phyloP scores from a whole-genome alignment of 768 basidiomycete genomes.

The Trichaptum fuscoviolaceum region DNA sequence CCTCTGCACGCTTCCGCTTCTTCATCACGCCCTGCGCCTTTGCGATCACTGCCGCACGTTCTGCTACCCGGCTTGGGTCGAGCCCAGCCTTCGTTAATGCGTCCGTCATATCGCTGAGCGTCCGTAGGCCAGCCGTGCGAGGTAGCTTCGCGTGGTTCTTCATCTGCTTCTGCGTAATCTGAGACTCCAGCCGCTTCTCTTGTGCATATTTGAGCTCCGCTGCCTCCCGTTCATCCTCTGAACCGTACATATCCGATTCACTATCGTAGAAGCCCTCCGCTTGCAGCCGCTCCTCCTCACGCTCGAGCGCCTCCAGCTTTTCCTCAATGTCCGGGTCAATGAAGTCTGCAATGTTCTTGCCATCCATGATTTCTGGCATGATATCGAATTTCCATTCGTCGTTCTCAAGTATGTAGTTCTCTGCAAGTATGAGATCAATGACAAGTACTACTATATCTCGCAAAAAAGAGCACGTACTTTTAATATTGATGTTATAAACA shows the following conservation, averaged over 20 bases:
- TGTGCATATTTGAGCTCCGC: constrained; percentile 54
- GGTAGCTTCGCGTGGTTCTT: constrained; percentile 69
- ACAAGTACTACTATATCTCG: neutral
- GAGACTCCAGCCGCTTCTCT: constrained; percentile 49
- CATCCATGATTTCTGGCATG: constrained; percentile 98
- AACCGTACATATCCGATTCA: constrained; percentile 64
- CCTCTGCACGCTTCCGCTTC: constrained; percentile 58
- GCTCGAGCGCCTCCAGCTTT: constrained; percentile 94
- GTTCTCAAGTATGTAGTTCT: constrained; percentile 84
- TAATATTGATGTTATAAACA: constrained; percentile 86
- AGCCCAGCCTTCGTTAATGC: constrained; percentile 85
- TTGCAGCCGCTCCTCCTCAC: constrained; percentile 92
- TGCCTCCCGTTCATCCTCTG: constrained; percentile 79
- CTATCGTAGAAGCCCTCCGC: constrained; percentile 93
- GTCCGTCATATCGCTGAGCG: constrained; percentile 68
- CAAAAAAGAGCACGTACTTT: constrained; percentile 50
- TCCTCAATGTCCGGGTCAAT: constrained; percentile 96
- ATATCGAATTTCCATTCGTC: constrained; percentile 93
- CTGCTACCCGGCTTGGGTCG: constrained; percentile 83
- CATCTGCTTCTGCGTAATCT: constrained; percentile 90
- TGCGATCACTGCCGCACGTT: constrained; percentile 80
- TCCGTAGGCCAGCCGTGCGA: constrained; percentile 56
- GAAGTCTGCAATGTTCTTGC: constrained; percentile 98
- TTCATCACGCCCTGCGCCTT: constrained; percentile 66
- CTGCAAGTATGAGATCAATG: constrained; percentile 35